Percentiles rank a stretch among this genome's conserved stretches.
Evolutionary conservation across 148 eudicot species (phyloP).

Genomic region (Chenopodium album): DNA sequence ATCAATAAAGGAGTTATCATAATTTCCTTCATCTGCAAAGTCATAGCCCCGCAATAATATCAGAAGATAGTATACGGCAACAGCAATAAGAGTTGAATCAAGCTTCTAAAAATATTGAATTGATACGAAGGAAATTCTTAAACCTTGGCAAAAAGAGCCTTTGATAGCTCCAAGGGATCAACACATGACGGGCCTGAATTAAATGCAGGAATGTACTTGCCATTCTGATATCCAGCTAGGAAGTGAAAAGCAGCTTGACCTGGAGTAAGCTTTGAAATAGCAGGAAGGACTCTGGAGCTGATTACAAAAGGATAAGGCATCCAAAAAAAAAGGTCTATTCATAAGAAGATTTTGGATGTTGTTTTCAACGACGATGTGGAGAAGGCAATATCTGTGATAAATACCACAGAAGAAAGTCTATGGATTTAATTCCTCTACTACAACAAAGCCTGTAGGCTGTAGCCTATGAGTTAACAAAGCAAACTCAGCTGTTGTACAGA

Average conservation of each 20-base stretch:
- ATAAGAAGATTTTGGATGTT: neutral
- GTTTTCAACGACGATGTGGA: neutral
- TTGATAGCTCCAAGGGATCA: constrained; percentile 8
- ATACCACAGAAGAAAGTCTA: neutral
- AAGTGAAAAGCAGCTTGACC: constrained; percentile 18
- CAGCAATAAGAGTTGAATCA: neutral
- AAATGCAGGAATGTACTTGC: constrained; percentile 16
- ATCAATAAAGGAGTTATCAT: constrained; percentile 1
- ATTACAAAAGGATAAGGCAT: neutral
- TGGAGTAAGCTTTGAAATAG: constrained; percentile 13
- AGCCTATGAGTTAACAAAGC: neutral
- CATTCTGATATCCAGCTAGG: constrained; percentile 18
- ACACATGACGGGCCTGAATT: neutral
- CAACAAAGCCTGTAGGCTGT: neutral
- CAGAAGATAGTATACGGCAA: neutral
- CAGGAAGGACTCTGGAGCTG: constrained; percentile 15
- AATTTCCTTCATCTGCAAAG: neutral
- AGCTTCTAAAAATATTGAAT: neutral
- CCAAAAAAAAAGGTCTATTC: neutral
- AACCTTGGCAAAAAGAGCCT: constrained; percentile 20
- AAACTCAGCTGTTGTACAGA: neutral
- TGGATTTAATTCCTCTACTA: neutral
- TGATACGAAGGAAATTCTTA: neutral
- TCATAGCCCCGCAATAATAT: neutral
- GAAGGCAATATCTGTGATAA: neutral